These are phyloP conservation scores for Acrodontium crateriforme DNA, from an alignment of 2,329 filamentous ascomycete genomes.

Conservation along the genomic window DNA sequence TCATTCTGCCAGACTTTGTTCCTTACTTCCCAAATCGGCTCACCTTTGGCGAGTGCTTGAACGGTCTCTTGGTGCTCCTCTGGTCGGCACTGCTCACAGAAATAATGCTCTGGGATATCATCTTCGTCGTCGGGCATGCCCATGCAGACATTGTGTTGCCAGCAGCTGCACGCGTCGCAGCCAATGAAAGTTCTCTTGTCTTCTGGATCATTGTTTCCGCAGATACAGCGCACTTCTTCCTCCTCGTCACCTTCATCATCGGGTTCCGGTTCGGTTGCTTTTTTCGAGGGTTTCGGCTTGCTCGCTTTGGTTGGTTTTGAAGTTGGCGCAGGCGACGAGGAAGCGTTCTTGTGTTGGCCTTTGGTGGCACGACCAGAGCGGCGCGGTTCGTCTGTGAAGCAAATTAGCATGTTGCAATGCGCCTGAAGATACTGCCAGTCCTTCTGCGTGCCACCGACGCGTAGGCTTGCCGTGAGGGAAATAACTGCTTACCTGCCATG, in stretches of 20 bases:
- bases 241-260: constrained; percentile 41
- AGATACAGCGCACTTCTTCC: constrained; percentile 70
- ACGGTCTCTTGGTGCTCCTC: constrained; percentile 71
- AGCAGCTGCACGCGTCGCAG: constrained; percentile 81
- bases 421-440: not conserved
- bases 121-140: constrained; percentile 60
- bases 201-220: constrained; percentile 76
- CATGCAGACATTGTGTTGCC: constrained; percentile 97
- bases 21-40: constrained; percentile 64
- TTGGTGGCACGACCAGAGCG: constrained; percentile 94
- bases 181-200: constrained; percentile 87
- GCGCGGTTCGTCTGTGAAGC: constrained; percentile 59
- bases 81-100: constrained; percentile 80
- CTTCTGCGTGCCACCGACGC: not conserved
- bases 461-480: not conserved
- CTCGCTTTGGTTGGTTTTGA: constrained; percentile 19
- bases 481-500: constrained; percentile 1
- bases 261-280: constrained; percentile 30
- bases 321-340: constrained; percentile 44
- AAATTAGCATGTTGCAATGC: constrained; percentile 2
- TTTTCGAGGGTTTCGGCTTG: constrained; percentile 32
- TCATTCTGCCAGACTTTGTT: constrained; percentile 30
- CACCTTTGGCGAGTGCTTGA: constrained; percentile 61
- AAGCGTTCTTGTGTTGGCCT: constrained; percentile 85
- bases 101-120: constrained; percentile 71